Base-by-base conservation (phyloP, 495 filamentous ascomycete species). In the Lasiosphaeria hispida region DNA sequence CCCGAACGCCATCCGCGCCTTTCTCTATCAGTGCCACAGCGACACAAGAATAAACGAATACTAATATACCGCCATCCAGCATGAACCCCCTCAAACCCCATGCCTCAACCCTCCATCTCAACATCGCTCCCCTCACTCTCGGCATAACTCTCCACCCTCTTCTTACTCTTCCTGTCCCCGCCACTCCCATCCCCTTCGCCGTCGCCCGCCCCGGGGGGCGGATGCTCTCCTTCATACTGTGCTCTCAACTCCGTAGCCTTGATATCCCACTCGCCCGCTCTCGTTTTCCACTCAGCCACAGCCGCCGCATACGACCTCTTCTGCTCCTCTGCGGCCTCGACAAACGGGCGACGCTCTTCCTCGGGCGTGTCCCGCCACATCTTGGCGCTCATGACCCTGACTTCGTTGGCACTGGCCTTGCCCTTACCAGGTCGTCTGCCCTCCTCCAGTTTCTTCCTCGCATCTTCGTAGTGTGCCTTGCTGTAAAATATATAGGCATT, bases 281-380 rank as follows among this genome's bases (percentile, higher is more conserved):
- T 73, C 15, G 70, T 72, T 60, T 81, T 84, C 72, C 81, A 95
- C 19, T 73, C 72, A 17, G 76, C 80, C 55, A 83, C 68, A 3
- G 78, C 76, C 57, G 80, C 76, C n/a, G 75, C 76, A 63, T 90
- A 86, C 5, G 63, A 73, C 48, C 80, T 76, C 58, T 89, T 90
- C 58, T 88, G 84, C 14, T 76, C 80, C 58, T 87, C 82, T 4
- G 86, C 86, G 65, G 84, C 78, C 38, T 89, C 86, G 53, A 90
- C 74, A 63, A 89, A 97, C 23, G 90, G 92, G 66, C 80, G 75
- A 68, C 87, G 88, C 58, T 80, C 79, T 36, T 86, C 88, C 8
- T 80, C 79, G 4, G 76, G 63, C 0, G 88, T 86, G 53, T 89
- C 85, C 59, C 88, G 86, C 94, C 94, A 98, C 89, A 91, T 92